A percentile compares a stretch with the other conserved stretches of the same genome.
Conservation (phyloP, 2,329 filamentous ascomycete genomes). For the Tolypocladium sp. region DNA sequence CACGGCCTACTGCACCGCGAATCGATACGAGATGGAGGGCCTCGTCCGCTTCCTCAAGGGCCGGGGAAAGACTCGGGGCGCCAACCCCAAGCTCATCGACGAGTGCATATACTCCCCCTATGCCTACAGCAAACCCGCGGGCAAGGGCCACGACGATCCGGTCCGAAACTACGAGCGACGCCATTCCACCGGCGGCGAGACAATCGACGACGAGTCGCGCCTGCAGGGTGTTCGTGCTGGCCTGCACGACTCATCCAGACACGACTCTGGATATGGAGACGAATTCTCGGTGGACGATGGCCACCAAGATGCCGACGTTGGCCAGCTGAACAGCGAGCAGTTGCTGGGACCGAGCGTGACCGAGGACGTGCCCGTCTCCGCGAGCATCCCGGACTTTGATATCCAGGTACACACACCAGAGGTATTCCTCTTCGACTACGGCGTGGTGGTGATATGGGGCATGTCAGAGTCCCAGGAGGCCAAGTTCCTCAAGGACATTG, state of each 20-base stretch:
- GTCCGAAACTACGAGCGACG: constrained; percentile 51
- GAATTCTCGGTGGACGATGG: constrained; percentile 15
- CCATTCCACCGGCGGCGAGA: constrained; percentile 65
- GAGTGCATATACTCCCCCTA: constrained; percentile 97
- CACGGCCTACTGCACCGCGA: constrained; percentile 93
- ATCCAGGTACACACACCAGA: constrained; percentile 86
- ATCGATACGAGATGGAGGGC: constrained; percentile 81
- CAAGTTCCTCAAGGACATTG: constrained; percentile 84
- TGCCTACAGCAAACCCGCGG: constrained; percentile 52
- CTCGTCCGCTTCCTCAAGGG: constrained; percentile 89
- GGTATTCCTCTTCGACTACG: constrained; percentile 94
- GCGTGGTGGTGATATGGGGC: constrained; percentile 96
- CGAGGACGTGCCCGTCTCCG: constrained; percentile 28
- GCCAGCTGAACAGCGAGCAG: constrained; percentile 18
- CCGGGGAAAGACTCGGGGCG: constrained; percentile 63
- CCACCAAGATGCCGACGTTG: constrained; percentile 13
- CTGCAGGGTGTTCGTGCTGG: constrained; percentile 56
- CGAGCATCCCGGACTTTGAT: constrained; percentile 63
- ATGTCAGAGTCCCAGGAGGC: constrained; percentile 89
- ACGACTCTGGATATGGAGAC: constrained; percentile 20
- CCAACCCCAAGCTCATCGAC: constrained; percentile 86
- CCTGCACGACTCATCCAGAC: constrained; percentile 34
- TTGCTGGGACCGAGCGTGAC: constrained; percentile 24
- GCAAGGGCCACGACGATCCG: constrained; percentile 20
- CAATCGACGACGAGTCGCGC: constrained; percentile 23